Conservation (phyloP, 164 flowering plant species). For the Stephania cephalantha region DNA sequence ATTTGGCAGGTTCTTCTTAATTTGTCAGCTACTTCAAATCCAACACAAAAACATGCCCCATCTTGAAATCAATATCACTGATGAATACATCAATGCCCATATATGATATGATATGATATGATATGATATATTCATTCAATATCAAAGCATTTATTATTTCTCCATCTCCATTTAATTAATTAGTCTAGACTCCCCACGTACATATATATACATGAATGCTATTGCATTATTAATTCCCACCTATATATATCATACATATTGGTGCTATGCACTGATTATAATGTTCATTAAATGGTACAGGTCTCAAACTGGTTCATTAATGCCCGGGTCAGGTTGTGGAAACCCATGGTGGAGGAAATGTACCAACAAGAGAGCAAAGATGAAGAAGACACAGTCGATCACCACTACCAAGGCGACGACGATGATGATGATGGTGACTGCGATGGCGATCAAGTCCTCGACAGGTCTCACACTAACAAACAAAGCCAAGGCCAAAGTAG, state of each 20-base stretch:
- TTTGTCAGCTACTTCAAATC: neutral
- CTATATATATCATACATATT: too few relatives aligned
- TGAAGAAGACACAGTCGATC: conserved; percentile 12
- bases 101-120: too few relatives aligned
- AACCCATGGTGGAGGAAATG: conserved; percentile 97
- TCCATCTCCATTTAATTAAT: neutral
- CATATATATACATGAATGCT: neutral
- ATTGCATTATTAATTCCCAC: too few relatives aligned
- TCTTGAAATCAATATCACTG: neutral
- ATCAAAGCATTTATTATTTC: neutral
- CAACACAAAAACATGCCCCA: neutral
- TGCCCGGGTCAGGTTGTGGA: conserved; percentile 93
- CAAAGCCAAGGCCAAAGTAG: conserved; percentile 14
- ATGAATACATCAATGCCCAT: neutral
- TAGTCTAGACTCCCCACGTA: neutral
- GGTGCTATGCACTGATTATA: neutral
- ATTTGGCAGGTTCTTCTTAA: neutral
- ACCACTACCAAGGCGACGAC: conserved; percentile 23
- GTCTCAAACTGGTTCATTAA: conserved; percentile 94
- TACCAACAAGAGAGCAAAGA: conserved; percentile 68
- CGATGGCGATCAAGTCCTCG: conserved; percentile 11
- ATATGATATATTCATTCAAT: neutral
- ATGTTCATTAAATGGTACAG: conserved; percentile 24
- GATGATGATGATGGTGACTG: conserved; percentile 24
- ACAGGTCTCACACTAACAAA: conserved; percentile 7